Percentiles rank a stretch among this genome's conserved stretches.
Conservation (phyloP, 2,329 filamentous ascomycete species). For the Chrysoporthe puriensis region DNA sequence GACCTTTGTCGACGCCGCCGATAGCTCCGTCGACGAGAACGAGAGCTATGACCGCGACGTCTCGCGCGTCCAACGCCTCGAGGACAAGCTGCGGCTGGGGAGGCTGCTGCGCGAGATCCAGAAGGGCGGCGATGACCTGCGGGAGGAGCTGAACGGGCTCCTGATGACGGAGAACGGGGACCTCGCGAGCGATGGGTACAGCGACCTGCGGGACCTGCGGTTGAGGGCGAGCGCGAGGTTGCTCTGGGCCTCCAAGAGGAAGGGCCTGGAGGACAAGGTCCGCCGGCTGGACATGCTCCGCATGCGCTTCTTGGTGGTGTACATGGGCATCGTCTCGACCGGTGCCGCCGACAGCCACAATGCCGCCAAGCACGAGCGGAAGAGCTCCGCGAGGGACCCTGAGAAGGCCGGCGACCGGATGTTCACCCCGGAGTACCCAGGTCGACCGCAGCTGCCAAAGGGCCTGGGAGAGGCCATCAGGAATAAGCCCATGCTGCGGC, state of each 20-base stretch:
- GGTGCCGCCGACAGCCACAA: constrained; percentile 40
- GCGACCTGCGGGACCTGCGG: constrained; percentile 33
- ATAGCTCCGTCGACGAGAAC: constrained; percentile 66
- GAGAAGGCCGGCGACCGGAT: constrained; percentile 35
- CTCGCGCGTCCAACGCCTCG: constrained; percentile 58
- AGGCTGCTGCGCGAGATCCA: constrained; percentile 65
- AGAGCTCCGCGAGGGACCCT: constrained; percentile 32
- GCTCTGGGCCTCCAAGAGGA: constrained; percentile 61
- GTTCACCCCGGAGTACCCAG: constrained; percentile 35
- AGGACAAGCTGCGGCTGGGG: constrained; percentile 64
- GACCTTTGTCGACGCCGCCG: constrained; percentile 62
- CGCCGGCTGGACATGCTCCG: constrained; percentile 63
- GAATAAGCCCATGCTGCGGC: constrained; percentile 53
- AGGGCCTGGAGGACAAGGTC: constrained; percentile 59
- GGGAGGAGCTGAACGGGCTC: constrained; percentile 60
- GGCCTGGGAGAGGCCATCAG: constrained; percentile 49
- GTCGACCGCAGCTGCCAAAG: constrained; percentile 43
- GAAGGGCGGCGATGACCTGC: constrained; percentile 61
- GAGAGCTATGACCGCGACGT: constrained; percentile 67
- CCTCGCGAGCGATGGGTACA: constrained; percentile 30
- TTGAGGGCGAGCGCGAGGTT: constrained; percentile 55
- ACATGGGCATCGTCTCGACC: constrained; percentile 62
- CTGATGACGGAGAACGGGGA: constrained; percentile 50
- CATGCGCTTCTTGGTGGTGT: constrained; percentile 67
- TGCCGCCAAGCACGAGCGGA: constrained; percentile 41